phyloP scores from a whole-genome alignment of 2,329 filamentous ascomycete genomes.

The Myotisia sp. region DNA sequence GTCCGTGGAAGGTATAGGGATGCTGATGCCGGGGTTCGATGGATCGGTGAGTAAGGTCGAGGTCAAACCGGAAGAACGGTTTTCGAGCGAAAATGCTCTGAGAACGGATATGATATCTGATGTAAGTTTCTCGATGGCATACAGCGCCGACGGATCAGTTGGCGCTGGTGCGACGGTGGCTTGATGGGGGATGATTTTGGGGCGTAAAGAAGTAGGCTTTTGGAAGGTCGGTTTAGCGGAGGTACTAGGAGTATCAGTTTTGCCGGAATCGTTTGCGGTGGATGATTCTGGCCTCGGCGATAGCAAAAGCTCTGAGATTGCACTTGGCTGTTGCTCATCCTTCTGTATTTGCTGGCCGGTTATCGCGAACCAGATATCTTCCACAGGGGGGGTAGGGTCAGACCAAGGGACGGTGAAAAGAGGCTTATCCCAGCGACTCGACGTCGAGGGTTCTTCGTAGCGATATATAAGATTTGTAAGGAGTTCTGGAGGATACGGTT shows the following conservation, averaged over 20 bases:
- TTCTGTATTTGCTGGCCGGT: constrained; percentile 26
- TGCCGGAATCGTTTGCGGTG: constrained; percentile 10
- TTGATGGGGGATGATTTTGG: constrained; percentile 22
- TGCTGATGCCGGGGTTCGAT: constrained; percentile 18
- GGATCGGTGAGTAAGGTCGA: constrained; percentile 7
- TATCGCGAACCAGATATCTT: constrained; percentile 47
- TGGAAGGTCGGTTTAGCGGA: constrained; percentile 2
- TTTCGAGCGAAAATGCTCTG: constrained; percentile 26
- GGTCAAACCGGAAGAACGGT: constrained; percentile 26
- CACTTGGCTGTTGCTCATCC: constrained; percentile 3
- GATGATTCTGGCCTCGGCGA: constrained; percentile 1
- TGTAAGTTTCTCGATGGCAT: constrained; percentile 31
- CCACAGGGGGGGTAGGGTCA: constrained; percentile 41
- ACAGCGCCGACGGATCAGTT: constrained; percentile 29
- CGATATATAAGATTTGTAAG: constrained; percentile 52
- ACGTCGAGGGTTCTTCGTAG: constrained; percentile 53
- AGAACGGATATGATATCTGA: constrained; percentile 29
- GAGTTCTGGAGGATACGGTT: constrained; percentile 39
- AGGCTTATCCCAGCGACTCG: constrained; percentile 52
- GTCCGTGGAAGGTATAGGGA: constrained; percentile 21
- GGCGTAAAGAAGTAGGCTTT: constrained; percentile 12
- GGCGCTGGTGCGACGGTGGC: constrained; percentile 29
- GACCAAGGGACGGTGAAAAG: constrained; percentile 47
- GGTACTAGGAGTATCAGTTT: constrained; percentile 2
- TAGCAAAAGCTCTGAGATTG: neutral